These are phyloP conservation scores for Saururus chinensis DNA, from an alignment of 164 flowering plant genomes.

Conservation along the genomic window DNA sequence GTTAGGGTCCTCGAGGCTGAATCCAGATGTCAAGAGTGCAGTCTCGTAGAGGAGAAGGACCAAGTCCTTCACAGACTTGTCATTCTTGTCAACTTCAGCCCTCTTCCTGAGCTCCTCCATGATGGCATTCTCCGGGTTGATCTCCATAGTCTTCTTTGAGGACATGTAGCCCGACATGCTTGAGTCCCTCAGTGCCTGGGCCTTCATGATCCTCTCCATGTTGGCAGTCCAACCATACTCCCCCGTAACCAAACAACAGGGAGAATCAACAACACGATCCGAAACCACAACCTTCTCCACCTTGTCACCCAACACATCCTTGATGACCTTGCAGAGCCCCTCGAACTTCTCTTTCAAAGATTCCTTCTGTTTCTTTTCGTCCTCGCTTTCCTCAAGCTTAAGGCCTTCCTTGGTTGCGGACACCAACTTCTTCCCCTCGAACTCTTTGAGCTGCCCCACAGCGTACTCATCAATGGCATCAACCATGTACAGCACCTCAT, in stretches of 20 bases:
- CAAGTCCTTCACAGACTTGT: slow-evolving; percentile 54
- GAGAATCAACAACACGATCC: slow-evolving; percentile 55
- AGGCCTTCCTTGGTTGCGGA: slow-evolving; percentile 66
- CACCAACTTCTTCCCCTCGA: slow-evolving; percentile 58
- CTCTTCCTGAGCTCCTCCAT: slow-evolving; percentile 70
- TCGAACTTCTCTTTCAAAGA: slow-evolving; percentile 38
- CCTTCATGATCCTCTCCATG: slow-evolving; percentile 70
- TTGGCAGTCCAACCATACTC: slow-evolving; percentile 72
- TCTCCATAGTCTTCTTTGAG: slow-evolving; percentile 72
- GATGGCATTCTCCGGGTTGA: slow-evolving; percentile 52
- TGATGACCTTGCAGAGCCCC: slow-evolving; percentile 44
- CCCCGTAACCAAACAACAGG: slow-evolving; percentile 59
- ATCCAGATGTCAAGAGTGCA: slow-evolving; percentile 49
- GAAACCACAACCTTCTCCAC: slow-evolving; percentile 62
- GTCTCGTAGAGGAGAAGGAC: slow-evolving; percentile 52
- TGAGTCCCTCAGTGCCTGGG: slow-evolving; percentile 49
- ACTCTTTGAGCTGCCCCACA: slow-evolving; percentile 52
- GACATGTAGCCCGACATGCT: slow-evolving; percentile 62
- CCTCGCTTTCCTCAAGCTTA: slow-evolving; percentile 45
- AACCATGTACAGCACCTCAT: slow-evolving; percentile 58
- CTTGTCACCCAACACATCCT: slow-evolving; percentile 52
- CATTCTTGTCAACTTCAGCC: slow-evolving; percentile 53
- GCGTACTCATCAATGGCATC: slow-evolving; percentile 70
- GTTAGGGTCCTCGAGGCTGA: slow-evolving; percentile 54
- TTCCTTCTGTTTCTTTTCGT: slow-evolving; percentile 47